These are phyloP conservation scores for Daldinia eschscholtzii DNA, from an alignment of 2,329 filamentous ascomycete genomes.

Conservation along the genomic window DNA sequence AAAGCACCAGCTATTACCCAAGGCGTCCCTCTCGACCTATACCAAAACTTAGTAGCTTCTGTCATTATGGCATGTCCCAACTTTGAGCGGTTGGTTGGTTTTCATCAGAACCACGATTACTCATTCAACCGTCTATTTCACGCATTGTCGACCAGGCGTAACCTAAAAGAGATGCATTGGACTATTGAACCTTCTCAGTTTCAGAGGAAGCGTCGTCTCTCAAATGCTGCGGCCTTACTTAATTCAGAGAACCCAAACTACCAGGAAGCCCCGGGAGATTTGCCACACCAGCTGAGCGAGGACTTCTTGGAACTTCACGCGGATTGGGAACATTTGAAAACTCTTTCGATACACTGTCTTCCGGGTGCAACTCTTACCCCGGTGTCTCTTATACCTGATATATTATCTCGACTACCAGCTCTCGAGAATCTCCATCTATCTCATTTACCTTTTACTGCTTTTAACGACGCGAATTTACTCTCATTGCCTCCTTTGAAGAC, in stretches of 20 bases:
- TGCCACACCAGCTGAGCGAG: constrained; percentile 58
- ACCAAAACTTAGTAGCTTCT: constrained; percentile 70
- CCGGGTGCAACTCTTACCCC: constrained; percentile 68
- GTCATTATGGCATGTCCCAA: constrained; percentile 75
- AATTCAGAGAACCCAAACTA: constrained; percentile 45
- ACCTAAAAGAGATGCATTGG: constrained; percentile 72
- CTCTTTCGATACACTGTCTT: constrained; percentile 69
- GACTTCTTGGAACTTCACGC: constrained; percentile 65
- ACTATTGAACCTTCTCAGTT: constrained; percentile 60
- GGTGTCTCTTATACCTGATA: constrained; percentile 63
- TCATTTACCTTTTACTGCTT: constrained; percentile 66
- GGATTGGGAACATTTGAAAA: constrained; percentile 68
- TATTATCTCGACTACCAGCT: constrained; percentile 64
- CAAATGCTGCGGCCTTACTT: constrained; percentile 45
- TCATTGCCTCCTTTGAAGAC: constrained; percentile 67
- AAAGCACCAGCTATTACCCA: constrained; percentile 66
- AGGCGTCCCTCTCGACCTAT: constrained; percentile 60
- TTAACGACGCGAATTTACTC: constrained; percentile 68
- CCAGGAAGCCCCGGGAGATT: constrained; percentile 53
- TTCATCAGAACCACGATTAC: constrained; percentile 67
- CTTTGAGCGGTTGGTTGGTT: constrained; percentile 69
- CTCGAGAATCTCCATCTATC: constrained; percentile 72
- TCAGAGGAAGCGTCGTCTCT: constrained; percentile 55
- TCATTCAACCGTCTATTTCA: constrained; percentile 69
- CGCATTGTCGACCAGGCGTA: constrained; percentile 68